A percentile compares a stretch with the other conserved stretches of the same genome.
Evolutionary conservation across 257 asterid species (phyloP).

Genomic region (Ehretia macrophylla): DNA sequence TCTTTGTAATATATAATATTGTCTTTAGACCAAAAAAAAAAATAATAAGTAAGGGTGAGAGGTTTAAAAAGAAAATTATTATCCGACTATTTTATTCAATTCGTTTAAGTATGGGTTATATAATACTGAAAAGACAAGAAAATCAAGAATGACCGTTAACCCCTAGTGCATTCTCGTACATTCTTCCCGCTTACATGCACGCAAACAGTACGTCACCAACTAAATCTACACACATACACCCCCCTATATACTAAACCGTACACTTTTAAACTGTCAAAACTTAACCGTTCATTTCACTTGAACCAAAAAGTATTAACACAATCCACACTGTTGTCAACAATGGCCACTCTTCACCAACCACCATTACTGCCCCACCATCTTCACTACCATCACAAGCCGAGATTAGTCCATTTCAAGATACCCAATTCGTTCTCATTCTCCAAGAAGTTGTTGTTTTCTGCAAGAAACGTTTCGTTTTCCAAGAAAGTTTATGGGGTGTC

Average conservation of each 20-base stretch:
- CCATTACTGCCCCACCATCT: slow-evolving; percentile 25
- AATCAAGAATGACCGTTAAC: slow-evolving; percentile 25
- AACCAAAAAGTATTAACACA: not conserved
- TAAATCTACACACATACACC: not conserved
- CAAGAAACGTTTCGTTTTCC: slow-evolving; percentile 29
- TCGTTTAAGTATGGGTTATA: too few relatives aligned
- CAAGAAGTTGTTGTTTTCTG: slow-evolving; percentile 19
- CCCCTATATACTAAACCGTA: not conserved
- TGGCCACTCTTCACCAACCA: slow-evolving; percentile 49
- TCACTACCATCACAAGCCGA: slow-evolving; percentile 31
- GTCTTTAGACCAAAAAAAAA: too few relatives aligned
- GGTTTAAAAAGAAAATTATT: too few relatives aligned
- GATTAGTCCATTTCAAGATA: slow-evolving; percentile 40
- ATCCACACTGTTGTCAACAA: slow-evolving; percentile 22
- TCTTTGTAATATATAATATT: too few relatives aligned
- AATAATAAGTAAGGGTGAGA: too few relatives aligned
- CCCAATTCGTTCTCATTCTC: slow-evolving; percentile 43
- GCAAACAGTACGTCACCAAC: not conserved
- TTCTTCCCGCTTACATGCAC: slow-evolving; percentile 23
- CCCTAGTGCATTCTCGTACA: slow-evolving; percentile 17
- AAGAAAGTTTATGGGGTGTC: slow-evolving; percentile 35
- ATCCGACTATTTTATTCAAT: too few relatives aligned
- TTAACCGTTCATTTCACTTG: not conserved
- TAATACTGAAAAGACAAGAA: not conserved
- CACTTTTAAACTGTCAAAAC: not conserved